phyloP scores from a whole-genome alignment of 768 basidiomycete genomes.

The Lentinula sp. region DNA sequence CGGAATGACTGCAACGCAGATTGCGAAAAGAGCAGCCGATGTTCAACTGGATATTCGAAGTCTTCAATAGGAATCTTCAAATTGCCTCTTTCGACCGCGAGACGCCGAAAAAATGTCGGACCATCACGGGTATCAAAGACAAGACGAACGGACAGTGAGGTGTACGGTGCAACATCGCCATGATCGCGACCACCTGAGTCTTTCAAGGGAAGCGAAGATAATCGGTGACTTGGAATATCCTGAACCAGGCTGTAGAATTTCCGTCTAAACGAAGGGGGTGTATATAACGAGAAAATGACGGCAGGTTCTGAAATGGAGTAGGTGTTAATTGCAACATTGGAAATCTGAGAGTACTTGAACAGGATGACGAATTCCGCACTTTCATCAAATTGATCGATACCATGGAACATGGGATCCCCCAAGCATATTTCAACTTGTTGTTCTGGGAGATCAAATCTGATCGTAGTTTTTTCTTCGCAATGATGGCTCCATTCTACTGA shows the following conservation, averaged over 20 bases:
- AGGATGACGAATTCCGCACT: no score
- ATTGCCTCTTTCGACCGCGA: constrained; percentile 29
- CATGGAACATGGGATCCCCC: no score
- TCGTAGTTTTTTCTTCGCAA: constrained; percentile 1
- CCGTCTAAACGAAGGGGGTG: constrained; percentile 30
- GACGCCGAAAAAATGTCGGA: constrained; percentile 28
- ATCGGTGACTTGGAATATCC: background rate
- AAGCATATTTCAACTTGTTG: no score
- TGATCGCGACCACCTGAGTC: constrained; percentile 22
- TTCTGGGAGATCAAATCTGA: no score
- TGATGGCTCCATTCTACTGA: constrained; percentile 52
- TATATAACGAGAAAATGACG: constrained; percentile 39
- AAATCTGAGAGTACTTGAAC: constrained; percentile 32
- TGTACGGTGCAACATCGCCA: constrained; percentile 41
- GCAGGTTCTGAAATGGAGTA: constrained; percentile 22
- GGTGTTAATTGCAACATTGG: constrained; percentile 26
- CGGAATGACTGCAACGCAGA: constrained; percentile 23
- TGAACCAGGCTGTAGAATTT: no score
- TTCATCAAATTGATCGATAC: no score
- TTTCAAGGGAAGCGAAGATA: constrained; percentile 23
- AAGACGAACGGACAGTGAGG: constrained; percentile 35
- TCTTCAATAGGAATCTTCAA: constrained; percentile 26
- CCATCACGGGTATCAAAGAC: constrained; percentile 30
- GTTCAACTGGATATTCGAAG: constrained; percentile 31
- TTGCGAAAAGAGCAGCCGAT: constrained; percentile 38